These are phyloP conservation scores for Ogataea sp. DNA, from an alignment of 805 yeast species.

Conservation along the genomic window DNA sequence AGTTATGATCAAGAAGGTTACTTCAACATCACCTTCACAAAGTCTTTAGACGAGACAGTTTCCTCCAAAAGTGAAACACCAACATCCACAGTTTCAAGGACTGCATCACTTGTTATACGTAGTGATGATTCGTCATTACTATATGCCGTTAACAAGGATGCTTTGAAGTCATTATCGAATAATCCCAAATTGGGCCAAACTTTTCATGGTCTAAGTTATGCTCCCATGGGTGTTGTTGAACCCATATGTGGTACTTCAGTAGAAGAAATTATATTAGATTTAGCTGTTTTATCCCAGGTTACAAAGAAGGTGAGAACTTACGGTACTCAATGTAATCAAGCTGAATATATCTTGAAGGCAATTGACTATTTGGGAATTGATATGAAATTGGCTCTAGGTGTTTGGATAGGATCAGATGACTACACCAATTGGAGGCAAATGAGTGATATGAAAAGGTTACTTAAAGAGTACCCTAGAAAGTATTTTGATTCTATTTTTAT, in stretches of 20 bases:
- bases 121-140: too few relatives aligned
- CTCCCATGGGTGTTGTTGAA: slow-evolving; percentile 42
- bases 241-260: slow-evolving; percentile 45
- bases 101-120: too few relatives aligned
- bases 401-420: slow-evolving; percentile 48
- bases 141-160: background rate
- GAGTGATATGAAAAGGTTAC: slow-evolving; percentile 30
- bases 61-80: too few relatives aligned
- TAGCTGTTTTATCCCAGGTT: slow-evolving; percentile 48
- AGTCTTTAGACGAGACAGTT: too few relatives aligned
- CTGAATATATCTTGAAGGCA: slow-evolving; percentile 42
- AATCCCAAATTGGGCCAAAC: slow-evolving; percentile 24
- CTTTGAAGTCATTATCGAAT: background rate
- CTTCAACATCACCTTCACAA: too few relatives aligned
- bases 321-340: slow-evolving; percentile 57
- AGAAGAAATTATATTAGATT: slow-evolving; percentile 45
- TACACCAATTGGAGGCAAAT: slow-evolving; percentile 39
- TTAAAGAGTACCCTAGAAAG: slow-evolving; percentile 34
- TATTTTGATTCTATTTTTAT: slow-evolving; percentile 44
- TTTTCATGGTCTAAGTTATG: slow-evolving; percentile 53
- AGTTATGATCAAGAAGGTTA: too few relatives aligned
- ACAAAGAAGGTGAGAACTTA: slow-evolving; percentile 51
- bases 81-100: too few relatives aligned
- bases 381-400: slow-evolving; percentile 52
- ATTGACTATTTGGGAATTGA: slow-evolving; percentile 41